Evolutionary conservation across 2,329 filamentous ascomycete genomes (phyloP), one percentile per base, ranked within the genome.

Genomic region (Xylaria sp.): DNA sequence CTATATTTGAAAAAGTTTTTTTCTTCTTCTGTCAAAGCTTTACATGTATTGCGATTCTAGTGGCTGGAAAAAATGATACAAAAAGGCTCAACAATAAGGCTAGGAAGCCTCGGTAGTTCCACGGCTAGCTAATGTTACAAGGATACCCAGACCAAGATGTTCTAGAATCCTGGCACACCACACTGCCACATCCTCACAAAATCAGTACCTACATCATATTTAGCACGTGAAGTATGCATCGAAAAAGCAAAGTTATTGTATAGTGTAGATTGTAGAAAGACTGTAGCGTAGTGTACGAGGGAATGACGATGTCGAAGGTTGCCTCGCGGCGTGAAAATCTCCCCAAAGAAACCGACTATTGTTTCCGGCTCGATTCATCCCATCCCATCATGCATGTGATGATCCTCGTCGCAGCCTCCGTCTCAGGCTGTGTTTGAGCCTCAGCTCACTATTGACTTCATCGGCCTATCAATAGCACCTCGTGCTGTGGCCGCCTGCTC

Each of bases 401-500:
- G 66, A 65, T 51, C 57, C 58, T 45, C 45, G 65, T 61, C 61
- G 56, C 65, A 67, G 65, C 57, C 62, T 38, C 55, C 51, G 66
- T 68, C 62, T 68, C 66, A 63, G 11, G 47, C 50, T 38, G 42
- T 42, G 66, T 68, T 66, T 68, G 66, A 65, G 62, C 51, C 54
- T 65, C 47, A 61, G 33, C 45, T 45, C 33, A 13, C 39, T 55
- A 36, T 61, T 61, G 1, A 15, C 9, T n/a, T 27, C 27, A 31
- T 31, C n/a, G 36, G 36, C 49, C 49, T 54, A 55, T 33, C 6
- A 51, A 31, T 33, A 33, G 4, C 49, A 45, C 51, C 17, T n/a
- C n/a, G 3, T 61, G 27, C 22, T 17, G 5, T 39, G 22, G 39
- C 11, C 49, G 11, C 17, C 27, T 49, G n/a, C 22, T 38, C 5